These are phyloP conservation scores for Calocybe gangraenosa DNA, from an alignment of 768 basidiomycete species.

Conservation along the genomic window DNA sequence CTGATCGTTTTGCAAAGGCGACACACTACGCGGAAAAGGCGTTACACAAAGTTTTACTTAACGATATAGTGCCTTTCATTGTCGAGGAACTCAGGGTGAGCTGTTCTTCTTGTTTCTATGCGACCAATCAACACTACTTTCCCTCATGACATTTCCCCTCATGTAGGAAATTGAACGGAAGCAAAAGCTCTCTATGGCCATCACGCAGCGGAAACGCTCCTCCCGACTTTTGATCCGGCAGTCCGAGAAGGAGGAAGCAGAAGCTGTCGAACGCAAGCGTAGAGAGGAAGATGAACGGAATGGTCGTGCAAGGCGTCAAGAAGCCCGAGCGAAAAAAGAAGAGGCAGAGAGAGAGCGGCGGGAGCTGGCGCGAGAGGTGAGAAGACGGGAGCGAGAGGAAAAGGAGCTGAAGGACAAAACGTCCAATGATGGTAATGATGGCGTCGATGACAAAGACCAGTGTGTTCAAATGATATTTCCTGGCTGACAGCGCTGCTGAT, in stretches of 20 bases:
- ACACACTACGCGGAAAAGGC: slow-evolving; percentile 80
- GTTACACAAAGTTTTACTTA: slow-evolving; percentile 62
- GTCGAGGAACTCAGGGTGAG: slow-evolving; percentile 63
- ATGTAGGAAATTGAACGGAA: slow-evolving; percentile 61
- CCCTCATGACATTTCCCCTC: too few relatives aligned
- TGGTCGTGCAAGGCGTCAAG: slow-evolving; percentile 56
- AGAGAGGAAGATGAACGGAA: slow-evolving; percentile 67
- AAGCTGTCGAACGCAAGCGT: slow-evolving; percentile 51
- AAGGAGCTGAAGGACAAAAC: slow-evolving; percentile 26
- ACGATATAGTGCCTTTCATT: slow-evolving; percentile 68
- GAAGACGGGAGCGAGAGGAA: slow-evolving; percentile 46
- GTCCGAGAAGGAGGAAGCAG: slow-evolving; percentile 71
- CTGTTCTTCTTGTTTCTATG: too few relatives aligned
- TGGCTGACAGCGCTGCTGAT: too few relatives aligned
- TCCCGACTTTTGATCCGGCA: slow-evolving; percentile 84
- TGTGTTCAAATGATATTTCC: too few relatives aligned
- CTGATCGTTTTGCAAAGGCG: slow-evolving; percentile 69
- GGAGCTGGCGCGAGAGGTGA: slow-evolving; percentile 58
- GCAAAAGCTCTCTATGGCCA: slow-evolving; percentile 63
- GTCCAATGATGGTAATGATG: too few relatives aligned
- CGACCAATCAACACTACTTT: too few relatives aligned
- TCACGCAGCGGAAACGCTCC: slow-evolving; percentile 85
- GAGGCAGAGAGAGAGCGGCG: slow-evolving; percentile 48
- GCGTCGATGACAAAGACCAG: too few relatives aligned
- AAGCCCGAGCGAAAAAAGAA: slow-evolving; percentile 53